phyloP scores from a whole-genome alignment of 306 rosid species.

The Castanea mollissima region DNA sequence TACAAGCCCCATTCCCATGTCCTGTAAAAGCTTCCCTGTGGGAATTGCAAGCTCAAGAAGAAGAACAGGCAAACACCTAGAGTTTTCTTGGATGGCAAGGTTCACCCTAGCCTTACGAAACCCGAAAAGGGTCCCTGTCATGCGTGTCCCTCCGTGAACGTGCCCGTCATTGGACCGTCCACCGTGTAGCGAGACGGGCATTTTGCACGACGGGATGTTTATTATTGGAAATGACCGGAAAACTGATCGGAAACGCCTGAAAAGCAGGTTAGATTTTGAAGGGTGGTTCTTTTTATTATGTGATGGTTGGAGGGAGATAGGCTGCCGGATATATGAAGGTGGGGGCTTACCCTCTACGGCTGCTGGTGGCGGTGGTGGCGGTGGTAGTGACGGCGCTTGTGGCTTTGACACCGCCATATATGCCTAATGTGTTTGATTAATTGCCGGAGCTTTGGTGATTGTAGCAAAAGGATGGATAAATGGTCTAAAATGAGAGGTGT shows the following conservation, averaged over 20 bases:
- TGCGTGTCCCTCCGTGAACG: conserved; percentile 54
- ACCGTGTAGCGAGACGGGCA: conserved; percentile 27
- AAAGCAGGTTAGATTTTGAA: conserved; percentile 36
- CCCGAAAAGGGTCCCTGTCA: conserved; percentile 82
- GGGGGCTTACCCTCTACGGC: neutral
- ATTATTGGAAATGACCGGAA: conserved; percentile 77
- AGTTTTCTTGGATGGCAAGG: conserved; percentile 69
- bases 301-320: conserved; percentile 67
- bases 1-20: conserved; percentile 66
- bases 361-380: neutral
- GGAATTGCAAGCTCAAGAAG: conserved; percentile 68
- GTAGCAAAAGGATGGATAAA: no score
- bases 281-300: conserved; percentile 24
- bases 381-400: neutral
- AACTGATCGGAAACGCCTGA: conserved; percentile 41
- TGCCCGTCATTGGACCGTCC: conserved; percentile 27
- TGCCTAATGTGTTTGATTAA: neutral
- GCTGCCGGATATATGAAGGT: neutral
- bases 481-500: neutral
- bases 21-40: conserved; percentile 63
- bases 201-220: conserved; percentile 62
- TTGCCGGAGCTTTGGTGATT: neutral
- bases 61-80: conserved; percentile 54
- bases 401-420: neutral
- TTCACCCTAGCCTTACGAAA: conserved; percentile 54